phyloP scores from a whole-genome alignment of 1,284 basidiomycete genomes.

The Melampsora abietis-canadensis region DNA sequence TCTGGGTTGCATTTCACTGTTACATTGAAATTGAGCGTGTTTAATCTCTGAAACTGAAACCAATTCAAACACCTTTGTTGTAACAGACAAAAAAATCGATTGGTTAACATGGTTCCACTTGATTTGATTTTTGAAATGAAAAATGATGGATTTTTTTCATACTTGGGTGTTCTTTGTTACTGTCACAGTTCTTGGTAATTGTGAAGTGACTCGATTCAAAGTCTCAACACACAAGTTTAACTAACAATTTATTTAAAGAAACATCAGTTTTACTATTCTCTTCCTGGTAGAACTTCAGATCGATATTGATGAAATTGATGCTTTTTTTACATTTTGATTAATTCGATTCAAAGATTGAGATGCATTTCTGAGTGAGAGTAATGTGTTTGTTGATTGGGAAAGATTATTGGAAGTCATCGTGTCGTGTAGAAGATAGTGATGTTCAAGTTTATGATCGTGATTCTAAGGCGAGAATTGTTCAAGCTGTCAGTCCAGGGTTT shows the following conservation, averaged over 20 bases:
- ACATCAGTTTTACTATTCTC: no score
- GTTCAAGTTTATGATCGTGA: no score
- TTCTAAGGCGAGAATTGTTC: no score
- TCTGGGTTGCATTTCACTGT: conserved; percentile 27
- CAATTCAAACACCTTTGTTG: conserved; percentile 35
- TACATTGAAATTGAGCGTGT: conserved; percentile 29
- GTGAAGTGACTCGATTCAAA: not conserved
- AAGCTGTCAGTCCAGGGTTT: no score
- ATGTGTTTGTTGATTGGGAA: no score
- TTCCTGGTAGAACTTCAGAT: no score
- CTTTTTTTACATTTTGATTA: no score
- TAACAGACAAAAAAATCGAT: not conserved
- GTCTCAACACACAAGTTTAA: not conserved
- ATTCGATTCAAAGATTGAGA: no score
- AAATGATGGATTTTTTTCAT: not conserved
- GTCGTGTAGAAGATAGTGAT: no score
- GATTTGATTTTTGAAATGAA: not conserved
- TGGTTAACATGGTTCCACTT: not conserved
- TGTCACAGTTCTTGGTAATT: not conserved
- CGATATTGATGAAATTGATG: no score
- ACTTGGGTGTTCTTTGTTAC: not conserved
- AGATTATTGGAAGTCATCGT: no score
- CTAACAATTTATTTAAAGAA: not conserved
- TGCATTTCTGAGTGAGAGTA: no score
- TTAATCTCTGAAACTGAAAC: conserved; percentile 37